Conservation (phyloP, 1,284 basidiomycete species). For the Cryptococcus amylolentus region DNA sequence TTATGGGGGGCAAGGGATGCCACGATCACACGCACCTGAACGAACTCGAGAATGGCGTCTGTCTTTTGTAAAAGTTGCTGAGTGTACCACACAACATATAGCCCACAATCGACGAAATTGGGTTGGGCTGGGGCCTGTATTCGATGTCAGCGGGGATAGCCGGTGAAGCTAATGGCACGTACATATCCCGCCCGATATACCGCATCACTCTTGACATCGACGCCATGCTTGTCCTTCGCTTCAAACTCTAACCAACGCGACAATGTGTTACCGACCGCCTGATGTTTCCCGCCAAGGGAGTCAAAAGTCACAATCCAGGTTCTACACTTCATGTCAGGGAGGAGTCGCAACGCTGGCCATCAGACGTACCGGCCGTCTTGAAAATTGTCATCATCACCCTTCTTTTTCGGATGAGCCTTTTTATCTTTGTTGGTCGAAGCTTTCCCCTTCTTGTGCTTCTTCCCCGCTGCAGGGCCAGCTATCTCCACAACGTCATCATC, state of each 20-base stretch:
- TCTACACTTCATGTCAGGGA: slow-evolving; percentile 46
- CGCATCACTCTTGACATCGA: slow-evolving; percentile 47
- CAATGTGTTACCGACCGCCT: slow-evolving; percentile 61
- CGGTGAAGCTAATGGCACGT: slow-evolving; percentile 44
- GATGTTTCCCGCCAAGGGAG: slow-evolving; percentile 71
- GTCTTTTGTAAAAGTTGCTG: slow-evolving; percentile 39
- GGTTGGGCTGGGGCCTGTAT: slow-evolving; percentile 50
- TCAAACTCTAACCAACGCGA: slow-evolving; percentile 70
- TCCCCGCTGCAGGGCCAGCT: neutral
- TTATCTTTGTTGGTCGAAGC: slow-evolving; percentile 5
- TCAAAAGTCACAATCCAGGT: slow-evolving; percentile 82
- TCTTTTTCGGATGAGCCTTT: neutral
- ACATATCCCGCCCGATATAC: slow-evolving; percentile 31
- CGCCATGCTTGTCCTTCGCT: slow-evolving; percentile 69
- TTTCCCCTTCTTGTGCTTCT: slow-evolving; percentile 2
- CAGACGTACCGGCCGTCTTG: slow-evolving; percentile 19
- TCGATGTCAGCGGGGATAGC: neutral
- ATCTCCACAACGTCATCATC: slow-evolving; percentile 1
- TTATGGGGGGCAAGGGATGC: neutral
- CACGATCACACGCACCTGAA: slow-evolving; percentile 33
- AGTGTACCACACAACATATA: slow-evolving; percentile 51
- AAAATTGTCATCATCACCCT: neutral
- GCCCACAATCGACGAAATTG: slow-evolving; percentile 56
- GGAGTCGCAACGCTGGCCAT: neutral
- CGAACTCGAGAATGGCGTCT: slow-evolving; percentile 31